Evolutionary conservation across 257 asterid species (phyloP), one percentile per base, ranked within the genome.

Genomic region (Salvia hispanica): DNA sequence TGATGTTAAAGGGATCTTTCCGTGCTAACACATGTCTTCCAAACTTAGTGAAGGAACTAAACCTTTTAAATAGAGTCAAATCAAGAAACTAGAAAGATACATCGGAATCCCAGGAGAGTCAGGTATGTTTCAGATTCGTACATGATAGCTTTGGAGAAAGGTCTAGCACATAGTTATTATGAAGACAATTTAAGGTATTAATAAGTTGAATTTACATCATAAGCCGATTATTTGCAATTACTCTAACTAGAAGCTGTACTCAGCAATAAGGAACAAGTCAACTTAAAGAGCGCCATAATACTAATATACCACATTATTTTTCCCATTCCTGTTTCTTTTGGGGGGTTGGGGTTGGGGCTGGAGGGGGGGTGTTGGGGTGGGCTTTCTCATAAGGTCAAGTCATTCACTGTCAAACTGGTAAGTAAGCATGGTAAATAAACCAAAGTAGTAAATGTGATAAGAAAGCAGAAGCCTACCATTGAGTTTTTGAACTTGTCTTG

Each of bases 401-500:
- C 16, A 13, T 5, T 40, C 16, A 37, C 15, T 12, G 52, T 63
- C 21, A 7, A 28, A 39, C 42, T 4, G 65, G 50, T 65, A 13
- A 55, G n/a, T 18, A 63, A 44, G 39, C 28, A 56, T 36, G 21
- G 48, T 33, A 39, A 44, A 48, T 33, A 21, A 53, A 36, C 53
- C 21, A 4, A 8, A 25, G 57, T 5, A 37, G 40, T 44, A 47
- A 51, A 31, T 28, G 55, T 62, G 64, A 40, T 25, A 39, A 34
- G 1, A 33, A n/a, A 51, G 40, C 36, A 31, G 56, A 66, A 74
- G 72, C 84, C n/a, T 71, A 94, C 99, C 96, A 86, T 94, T 2
- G 97, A 94, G 65, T 77, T 91, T 53, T 89, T 71, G 95, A 88
- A 91, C 87, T 88, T 91, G 77, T 88, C 52, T 78, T 88, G 96